Conservation (phyloP, 2,329 filamentous ascomycete genomes). For the Ascochyta clinopodiicola region DNA sequence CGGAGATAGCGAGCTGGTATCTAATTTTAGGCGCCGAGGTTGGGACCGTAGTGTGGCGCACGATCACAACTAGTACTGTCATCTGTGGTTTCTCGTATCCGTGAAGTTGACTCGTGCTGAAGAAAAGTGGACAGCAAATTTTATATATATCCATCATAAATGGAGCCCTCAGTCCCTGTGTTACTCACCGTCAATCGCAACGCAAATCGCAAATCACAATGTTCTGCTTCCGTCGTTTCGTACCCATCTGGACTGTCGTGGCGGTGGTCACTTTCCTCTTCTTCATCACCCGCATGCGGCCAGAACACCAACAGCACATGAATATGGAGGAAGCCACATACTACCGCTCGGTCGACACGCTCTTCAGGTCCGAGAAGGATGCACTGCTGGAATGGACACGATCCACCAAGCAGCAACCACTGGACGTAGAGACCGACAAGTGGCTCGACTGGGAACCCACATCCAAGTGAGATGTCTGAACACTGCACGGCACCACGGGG, state of each 20-base stretch:
- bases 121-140: slow-evolving; percentile 19
- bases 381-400: slow-evolving; percentile 13
- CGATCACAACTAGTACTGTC: slow-evolving; percentile 8
- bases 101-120: slow-evolving; percentile 11
- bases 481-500: too few species aligned
- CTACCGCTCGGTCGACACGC: slow-evolving; percentile 14
- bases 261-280: slow-evolving; percentile 9
- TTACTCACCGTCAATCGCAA: neutral
- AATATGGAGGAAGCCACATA: slow-evolving; percentile 7
- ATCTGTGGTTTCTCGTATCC: slow-evolving; percentile 11
- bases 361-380: slow-evolving; percentile 15
- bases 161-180: neutral
- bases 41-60: slow-evolving; percentile 12
- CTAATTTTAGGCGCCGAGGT: slow-evolving; percentile 16
- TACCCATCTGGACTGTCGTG: slow-evolving; percentile 14
- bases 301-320: slow-evolving; percentile 8
- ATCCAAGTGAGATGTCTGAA: neutral
- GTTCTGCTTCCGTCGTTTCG: slow-evolving; percentile 17
- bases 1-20: slow-evolving; percentile 13
- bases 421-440: neutral
- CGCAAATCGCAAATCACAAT: neutral
- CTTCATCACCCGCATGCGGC: slow-evolving; percentile 7
- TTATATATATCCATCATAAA: slow-evolving; percentile 13
- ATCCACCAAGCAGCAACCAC: slow-evolving; percentile 7
- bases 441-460: slow-evolving; percentile 4